These are phyloP conservation scores for Erodium texanum DNA, from an alignment of 441 rosid species.

Conservation along the genomic window DNA sequence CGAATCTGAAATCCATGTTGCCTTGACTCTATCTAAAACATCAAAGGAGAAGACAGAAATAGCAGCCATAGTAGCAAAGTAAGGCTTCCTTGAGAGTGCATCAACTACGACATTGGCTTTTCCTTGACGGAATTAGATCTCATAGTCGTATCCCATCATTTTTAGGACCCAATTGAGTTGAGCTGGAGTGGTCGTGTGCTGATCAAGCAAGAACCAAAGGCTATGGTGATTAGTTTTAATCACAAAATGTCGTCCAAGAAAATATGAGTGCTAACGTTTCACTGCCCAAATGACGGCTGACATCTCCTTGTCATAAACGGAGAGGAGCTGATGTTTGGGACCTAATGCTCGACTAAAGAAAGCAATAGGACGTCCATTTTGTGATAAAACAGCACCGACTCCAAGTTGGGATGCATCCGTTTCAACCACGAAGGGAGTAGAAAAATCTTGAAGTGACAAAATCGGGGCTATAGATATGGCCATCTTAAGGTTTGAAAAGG, in stretches of 20 bases:
- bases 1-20: no score
- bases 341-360: neutral
- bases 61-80: no score
- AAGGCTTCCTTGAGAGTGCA: no score
- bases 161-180: no score
- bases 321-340: neutral
- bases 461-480: neutral
- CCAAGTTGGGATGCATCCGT: neutral
- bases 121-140: no score
- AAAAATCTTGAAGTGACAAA: neutral
- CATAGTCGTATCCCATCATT: no score
- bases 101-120: no score
- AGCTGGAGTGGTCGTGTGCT: no score
- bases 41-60: no score
- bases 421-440: neutral
- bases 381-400: neutral
- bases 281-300: neutral
- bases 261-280: neutral
- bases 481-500: neutral
- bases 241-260: neutral
- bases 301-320: neutral
- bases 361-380: neutral
- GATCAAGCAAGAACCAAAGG: neutral
- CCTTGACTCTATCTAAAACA: no score
- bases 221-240: neutral